Evolutionary conservation across 495 filamentous ascomycete genomes (phyloP), one percentile per base, ranked within the genome.

Genomic region (Echria macrotheca): DNA sequence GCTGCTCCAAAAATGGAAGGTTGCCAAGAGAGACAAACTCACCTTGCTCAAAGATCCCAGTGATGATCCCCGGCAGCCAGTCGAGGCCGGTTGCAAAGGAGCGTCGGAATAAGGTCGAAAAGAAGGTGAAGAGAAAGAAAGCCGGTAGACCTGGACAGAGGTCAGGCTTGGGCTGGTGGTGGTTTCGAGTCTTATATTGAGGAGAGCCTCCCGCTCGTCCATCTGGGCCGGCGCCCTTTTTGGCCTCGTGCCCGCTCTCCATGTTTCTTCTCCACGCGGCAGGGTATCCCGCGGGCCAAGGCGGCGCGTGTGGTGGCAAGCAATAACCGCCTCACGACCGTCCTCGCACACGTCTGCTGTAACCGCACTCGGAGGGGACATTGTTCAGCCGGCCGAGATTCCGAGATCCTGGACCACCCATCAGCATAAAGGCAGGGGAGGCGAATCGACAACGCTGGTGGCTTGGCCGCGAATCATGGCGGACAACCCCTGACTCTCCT

Each of bases 171-270:
- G n/a, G n/a, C n/a, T n/a, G n/a, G n/a, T n/a, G n/a, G n/a, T 10
- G 36, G 40, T 28, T 47, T 55, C 45, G 41, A 40, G 49, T 53
- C 58, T 64, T 64, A 64, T 64, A 64, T 49, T 33, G 26, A 24
- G 23, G 44, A 12, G 44, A 25, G 44, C 42, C 25, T 5, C 11
- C 42, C 24, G 23, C 25, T 32, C 25, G 25, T 31, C 17, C 25
- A 15, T 29, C 21, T 10, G 37, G 37, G 25, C 15, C 29, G 17
- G 22, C 29, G 49, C 44, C 58, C 37, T 50, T 56, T 28, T 53
- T 50, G 47, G 14, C 42, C 40, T 50, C 38, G 56, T 25, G 40
- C 46, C 45, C 49, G 48, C 31, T 28, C 47, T 31, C 35, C 51
- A 28, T 50, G 51, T 58, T 47, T 59, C n/a, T n/a, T n/a, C 55